These are phyloP conservation scores for Heterobasidion annosum DNA, from an alignment of 1,284 basidiomycete genomes.

Conservation along the genomic window DNA sequence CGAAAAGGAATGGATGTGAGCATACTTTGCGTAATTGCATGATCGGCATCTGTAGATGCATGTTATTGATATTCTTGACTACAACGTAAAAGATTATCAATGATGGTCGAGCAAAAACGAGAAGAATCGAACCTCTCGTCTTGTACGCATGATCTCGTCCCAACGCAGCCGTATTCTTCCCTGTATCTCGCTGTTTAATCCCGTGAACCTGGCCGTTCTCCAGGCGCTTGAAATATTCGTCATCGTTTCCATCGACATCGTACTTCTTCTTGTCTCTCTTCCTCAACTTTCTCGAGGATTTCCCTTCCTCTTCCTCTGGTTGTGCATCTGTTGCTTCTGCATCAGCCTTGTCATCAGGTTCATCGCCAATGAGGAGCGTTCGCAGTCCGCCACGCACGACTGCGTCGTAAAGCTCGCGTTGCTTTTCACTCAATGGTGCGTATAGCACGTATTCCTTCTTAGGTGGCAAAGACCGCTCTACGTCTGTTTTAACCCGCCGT, in stretches of 20 bases:
- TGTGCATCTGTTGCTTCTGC: constrained; percentile 11
- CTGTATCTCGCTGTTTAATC: constrained; percentile 14
- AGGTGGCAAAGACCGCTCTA: constrained; percentile 75
- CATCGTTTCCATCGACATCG: constrained; percentile 56
- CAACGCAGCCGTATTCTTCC: constrained; percentile 28
- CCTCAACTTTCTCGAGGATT: constrained; percentile 19
- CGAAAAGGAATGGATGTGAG: constrained; percentile 89
- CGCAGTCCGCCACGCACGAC: constrained; percentile 64
- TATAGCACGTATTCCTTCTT: constrained; percentile 97
- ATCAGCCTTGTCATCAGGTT: constrained; percentile 13
- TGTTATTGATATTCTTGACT: constrained; percentile 84
- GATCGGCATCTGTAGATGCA: constrained; percentile 87
- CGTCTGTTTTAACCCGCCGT: constrained; percentile 86
- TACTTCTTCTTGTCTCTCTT: constrained; percentile 25
- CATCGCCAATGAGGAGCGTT: constrained; percentile 35
- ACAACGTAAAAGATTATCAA: constrained; percentile 5
- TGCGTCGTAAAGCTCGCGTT: constrained; percentile 80
- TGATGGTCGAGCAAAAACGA: background rate
- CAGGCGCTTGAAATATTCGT: constrained; percentile 59
- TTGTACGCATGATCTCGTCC: constrained; percentile 48
- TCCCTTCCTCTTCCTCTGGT: constrained; percentile 22
- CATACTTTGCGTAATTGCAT: constrained; percentile 96
- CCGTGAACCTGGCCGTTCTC: constrained; percentile 32
- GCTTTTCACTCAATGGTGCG: constrained; percentile 76
- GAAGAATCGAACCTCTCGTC: constrained; percentile 43